A percentile compares a stretch with the other conserved stretches of the same genome.
These are phyloP conservation scores for Adansonia digitata DNA, from an alignment of 345 rosid species.

Conservation along the genomic window DNA sequence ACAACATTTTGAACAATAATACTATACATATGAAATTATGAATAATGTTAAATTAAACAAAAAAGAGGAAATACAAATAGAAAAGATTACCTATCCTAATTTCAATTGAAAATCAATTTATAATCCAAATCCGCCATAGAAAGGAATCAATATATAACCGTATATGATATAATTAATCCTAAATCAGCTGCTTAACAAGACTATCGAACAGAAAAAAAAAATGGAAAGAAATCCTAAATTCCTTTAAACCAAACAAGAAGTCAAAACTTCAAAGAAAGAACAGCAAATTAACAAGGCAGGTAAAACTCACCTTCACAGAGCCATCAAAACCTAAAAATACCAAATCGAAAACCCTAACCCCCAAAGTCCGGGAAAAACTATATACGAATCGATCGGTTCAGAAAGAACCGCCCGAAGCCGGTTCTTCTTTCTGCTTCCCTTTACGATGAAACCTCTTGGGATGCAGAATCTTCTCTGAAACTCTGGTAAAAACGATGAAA, in stretches of 20 bases:
- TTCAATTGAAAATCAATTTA: neutral
- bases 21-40: neutral
- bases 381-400: neutral
- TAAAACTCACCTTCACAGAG: neutral
- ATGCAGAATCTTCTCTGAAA: neutral
- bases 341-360: neutral
- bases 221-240: neutral
- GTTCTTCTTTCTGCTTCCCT: neutral
- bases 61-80: neutral
- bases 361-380: neutral
- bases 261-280: neutral
- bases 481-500: too few relatives aligned
- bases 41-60: neutral
- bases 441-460: neutral
- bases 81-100: neutral
- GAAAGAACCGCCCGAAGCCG: neutral
- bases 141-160: neutral
- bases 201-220: conserved; percentile 4
- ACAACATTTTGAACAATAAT: neutral
- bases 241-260: neutral
- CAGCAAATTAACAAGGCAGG: neutral
- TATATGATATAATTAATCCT: neutral
- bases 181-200: neutral
- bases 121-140: neutral
- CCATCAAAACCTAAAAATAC: neutral